Evolutionary conservation across 352 stramenopile genomes (phyloP).

Genomic region (Blastocystis sp.): DNA sequence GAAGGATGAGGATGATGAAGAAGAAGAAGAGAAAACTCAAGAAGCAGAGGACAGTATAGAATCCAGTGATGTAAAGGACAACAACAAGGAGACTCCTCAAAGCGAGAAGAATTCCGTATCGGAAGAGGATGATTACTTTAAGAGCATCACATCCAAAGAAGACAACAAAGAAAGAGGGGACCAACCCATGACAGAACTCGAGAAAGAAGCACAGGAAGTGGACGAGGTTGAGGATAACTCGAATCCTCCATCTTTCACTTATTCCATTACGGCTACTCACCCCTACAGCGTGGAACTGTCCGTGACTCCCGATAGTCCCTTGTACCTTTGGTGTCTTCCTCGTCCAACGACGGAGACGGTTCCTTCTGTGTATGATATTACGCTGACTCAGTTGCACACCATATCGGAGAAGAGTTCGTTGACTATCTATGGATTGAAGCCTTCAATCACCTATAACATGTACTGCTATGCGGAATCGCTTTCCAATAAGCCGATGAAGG

Average conservation of each 20-base stretch:
- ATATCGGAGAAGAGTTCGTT: background rate
- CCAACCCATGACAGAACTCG: no score
- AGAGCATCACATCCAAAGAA: no score
- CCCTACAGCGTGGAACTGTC: background rate
- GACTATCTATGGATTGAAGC: background rate
- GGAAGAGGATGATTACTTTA: background rate
- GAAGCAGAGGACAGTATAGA: background rate
- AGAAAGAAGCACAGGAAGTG: no score
- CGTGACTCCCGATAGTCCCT: background rate
- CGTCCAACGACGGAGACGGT: background rate
- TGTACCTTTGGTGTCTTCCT: background rate
- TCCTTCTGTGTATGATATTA: background rate
- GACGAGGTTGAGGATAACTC: background rate
- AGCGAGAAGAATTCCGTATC: background rate
- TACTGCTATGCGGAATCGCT: constrained; percentile 42
- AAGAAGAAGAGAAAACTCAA: background rate
- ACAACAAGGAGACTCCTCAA: background rate
- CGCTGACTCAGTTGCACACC: background rate
- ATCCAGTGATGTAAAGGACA: background rate
- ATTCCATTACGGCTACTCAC: background rate
- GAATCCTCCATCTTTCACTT: background rate
- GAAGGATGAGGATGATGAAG: background rate
- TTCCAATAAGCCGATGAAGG: background rate
- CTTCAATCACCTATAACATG: background rate
- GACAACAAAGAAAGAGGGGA: no score